Percentiles rank a stretch among this genome's conserved stretches.
These are phyloP conservation scores for Hymenoscyphus occultus DNA, from an alignment of 2,329 filamentous ascomycete genomes.

Conservation along the genomic window DNA sequence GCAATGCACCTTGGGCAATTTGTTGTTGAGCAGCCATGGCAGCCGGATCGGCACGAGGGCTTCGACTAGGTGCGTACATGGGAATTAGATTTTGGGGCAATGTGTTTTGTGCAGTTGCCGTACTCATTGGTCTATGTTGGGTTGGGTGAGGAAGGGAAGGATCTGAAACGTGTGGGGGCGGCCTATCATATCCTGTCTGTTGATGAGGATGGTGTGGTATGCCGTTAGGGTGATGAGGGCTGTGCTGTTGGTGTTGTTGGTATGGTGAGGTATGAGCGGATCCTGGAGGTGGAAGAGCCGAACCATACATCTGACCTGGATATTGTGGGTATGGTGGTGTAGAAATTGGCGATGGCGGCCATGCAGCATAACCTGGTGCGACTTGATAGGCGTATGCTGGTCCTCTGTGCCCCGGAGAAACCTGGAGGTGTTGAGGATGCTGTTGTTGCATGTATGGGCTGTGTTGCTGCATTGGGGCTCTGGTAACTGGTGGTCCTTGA, in stretches of 20 bases:
- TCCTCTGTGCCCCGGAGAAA: constrained; percentile 36
- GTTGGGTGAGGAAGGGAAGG: constrained; percentile 35
- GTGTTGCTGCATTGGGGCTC: constrained; percentile 60
- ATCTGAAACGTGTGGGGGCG: constrained; percentile 37
- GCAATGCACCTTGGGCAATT: constrained; percentile 31
- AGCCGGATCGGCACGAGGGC: constrained; percentile 41
- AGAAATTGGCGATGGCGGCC: constrained; percentile 54
- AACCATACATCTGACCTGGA: constrained; percentile 34
- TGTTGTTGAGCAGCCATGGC: constrained; percentile 36
- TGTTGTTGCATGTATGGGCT: constrained; percentile 43
- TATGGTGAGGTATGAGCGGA: constrained; percentile 33
- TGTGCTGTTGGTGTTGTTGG: constrained; percentile 27
- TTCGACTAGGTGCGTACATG: constrained; percentile 37
- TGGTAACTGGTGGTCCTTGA: constrained; percentile 75
- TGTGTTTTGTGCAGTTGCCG: constrained; percentile 27
- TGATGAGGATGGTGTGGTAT: constrained; percentile 19
- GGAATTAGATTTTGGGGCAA: constrained; percentile 20
- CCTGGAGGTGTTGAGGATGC: constrained; percentile 39
- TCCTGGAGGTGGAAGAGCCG: constrained; percentile 39
- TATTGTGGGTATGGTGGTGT: constrained; percentile 50
- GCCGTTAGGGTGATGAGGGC: constrained; percentile 27
- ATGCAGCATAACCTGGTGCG: constrained; percentile 45
- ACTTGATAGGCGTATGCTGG: constrained; percentile 40
- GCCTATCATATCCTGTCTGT: constrained; percentile 35
- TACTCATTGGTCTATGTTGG: constrained; percentile 31